Conservation (phyloP, 805 yeast genomes). For the Kodamaea nitidulidarum region DNA sequence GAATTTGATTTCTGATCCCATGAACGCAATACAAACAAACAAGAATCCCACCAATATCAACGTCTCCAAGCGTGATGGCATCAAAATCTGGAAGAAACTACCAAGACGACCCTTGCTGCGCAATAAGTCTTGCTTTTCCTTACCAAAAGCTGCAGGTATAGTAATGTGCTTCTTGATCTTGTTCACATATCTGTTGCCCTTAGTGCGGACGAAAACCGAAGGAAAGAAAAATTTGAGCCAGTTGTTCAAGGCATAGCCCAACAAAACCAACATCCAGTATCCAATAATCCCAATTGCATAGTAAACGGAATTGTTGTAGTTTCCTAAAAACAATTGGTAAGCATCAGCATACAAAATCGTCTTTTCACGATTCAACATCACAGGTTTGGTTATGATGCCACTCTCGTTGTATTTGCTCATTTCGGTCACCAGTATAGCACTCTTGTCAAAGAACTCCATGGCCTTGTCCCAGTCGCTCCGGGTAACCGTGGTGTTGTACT, state of each 20-base stretch:
- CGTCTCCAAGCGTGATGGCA: slow-evolving; percentile 37
- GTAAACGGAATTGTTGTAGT: slow-evolving; percentile 21
- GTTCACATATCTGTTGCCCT: slow-evolving; percentile 17
- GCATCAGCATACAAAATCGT: slow-evolving; percentile 4
- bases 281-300: slow-evolving; percentile 23
- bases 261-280: slow-evolving; percentile 18
- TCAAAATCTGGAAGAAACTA: slow-evolving; percentile 21
- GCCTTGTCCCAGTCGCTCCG: neutral
- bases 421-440: neutral
- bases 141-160: slow-evolving; percentile 36
- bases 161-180: slow-evolving; percentile 31
- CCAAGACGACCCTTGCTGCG: slow-evolving; percentile 13
- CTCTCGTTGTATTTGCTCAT: slow-evolving; percentile 2
- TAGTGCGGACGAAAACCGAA: slow-evolving; percentile 3
- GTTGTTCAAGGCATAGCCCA: slow-evolving; percentile 10
- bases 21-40: slow-evolving; percentile 14
- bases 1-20: slow-evolving; percentile 10
- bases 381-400: slow-evolving; percentile 5
- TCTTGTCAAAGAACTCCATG: neutral
- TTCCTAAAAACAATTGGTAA: slow-evolving; percentile 19
- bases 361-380: neutral
- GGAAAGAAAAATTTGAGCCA: slow-evolving; percentile 28
- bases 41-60: slow-evolving; percentile 22
- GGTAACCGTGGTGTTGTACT: neutral
- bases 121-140: slow-evolving; percentile 18